phyloP scores from a whole-genome alignment of 1,139 yeast genomes.

The Candida buenavistaensis region DNA sequence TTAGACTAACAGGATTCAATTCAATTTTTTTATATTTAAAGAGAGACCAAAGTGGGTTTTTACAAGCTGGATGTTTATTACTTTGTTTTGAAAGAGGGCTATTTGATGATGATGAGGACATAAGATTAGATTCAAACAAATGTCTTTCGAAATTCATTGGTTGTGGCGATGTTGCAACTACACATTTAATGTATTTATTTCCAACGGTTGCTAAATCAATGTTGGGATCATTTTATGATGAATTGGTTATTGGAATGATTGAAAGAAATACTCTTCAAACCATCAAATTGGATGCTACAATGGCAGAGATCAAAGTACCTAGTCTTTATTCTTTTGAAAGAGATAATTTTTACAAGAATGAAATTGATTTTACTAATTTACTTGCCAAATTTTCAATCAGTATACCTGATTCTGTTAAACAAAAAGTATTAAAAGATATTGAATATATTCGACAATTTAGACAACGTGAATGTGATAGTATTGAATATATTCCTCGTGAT shows the following conservation, averaged over 20 bases:
- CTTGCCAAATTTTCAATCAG: slow-evolving; percentile 6
- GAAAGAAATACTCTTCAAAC: slow-evolving; percentile 10
- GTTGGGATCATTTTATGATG: slow-evolving; percentile 5
- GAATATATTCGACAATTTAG: slow-evolving; percentile 6
- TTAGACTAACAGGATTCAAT: slow-evolving; percentile 8
- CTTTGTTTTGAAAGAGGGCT: slow-evolving; percentile 13
- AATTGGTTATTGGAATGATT: slow-evolving; percentile 4
- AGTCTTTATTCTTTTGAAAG: slow-evolving; percentile 35
- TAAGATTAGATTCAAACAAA: slow-evolving; percentile 39
- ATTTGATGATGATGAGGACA: slow-evolving; percentile 61
- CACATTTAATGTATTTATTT: slow-evolving; percentile 9
- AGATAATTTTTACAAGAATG: slow-evolving; percentile 29
- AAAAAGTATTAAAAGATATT: slow-evolving; percentile 9
- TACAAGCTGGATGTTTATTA: slow-evolving; percentile 8
- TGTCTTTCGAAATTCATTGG: slow-evolving; percentile 27
- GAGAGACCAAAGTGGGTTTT: slow-evolving; percentile 4
- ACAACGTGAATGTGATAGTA: background rate
- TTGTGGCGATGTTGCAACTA: slow-evolving; percentile 13
- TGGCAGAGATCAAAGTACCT: background rate
- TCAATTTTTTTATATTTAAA: slow-evolving; percentile 10
- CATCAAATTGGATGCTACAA: background rate
- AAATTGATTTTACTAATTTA: slow-evolving; percentile 12
- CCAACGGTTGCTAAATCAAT: slow-evolving; percentile 6
- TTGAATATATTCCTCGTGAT: slow-evolving; percentile 10
- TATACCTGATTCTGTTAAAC: background rate